These are phyloP conservation scores for Blastobotrys peoriensis DNA, from an alignment of 805 yeast species.

Conservation along the genomic window DNA sequence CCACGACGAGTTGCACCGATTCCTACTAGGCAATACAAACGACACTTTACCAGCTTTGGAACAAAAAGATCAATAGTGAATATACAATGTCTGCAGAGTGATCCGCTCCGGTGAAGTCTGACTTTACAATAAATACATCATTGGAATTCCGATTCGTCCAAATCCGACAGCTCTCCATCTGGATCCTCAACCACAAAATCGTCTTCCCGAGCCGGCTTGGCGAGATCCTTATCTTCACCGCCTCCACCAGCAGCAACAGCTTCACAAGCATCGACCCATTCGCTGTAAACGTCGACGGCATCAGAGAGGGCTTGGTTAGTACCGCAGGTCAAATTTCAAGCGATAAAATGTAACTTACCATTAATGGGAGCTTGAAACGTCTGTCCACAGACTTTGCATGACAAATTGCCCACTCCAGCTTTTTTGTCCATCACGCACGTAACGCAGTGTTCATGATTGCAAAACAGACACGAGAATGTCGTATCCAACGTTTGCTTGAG, in stretches of 20 bases:
- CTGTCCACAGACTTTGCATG: slow-evolving; percentile 93
- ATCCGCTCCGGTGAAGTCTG: no score
- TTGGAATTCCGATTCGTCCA: slow-evolving; percentile 18
- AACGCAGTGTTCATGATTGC: slow-evolving; percentile 92
- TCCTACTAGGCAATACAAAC: no score
- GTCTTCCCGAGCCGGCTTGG: slow-evolving; percentile 9
- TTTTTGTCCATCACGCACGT: slow-evolving; percentile 84
- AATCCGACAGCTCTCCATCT: slow-evolving; percentile 23
- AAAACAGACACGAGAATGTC: slow-evolving; percentile 83
- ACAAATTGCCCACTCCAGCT: slow-evolving; percentile 72
- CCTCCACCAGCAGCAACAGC: slow-evolving; percentile 42
- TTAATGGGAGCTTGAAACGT: slow-evolving; percentile 84
- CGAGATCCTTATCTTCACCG: slow-evolving; percentile 20
- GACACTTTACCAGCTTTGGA: no score
- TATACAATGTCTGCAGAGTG: no score
- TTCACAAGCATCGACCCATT: slow-evolving; percentile 97
- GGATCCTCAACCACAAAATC: slow-evolving; percentile 20
- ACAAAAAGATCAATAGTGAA: no score
- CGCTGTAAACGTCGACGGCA: slow-evolving; percentile 92
- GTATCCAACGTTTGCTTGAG: slow-evolving; percentile 75
- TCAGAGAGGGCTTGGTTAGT: slow-evolving; percentile 46
- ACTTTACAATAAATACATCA: background rate
- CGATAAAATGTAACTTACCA: slow-evolving; percentile 26
- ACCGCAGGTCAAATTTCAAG: no score
- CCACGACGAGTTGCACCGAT: no score